A percentile compares a stretch with the other conserved stretches of the same genome.
Conservation (phyloP, 805 yeast species). For the Saccharomyces cerevisiae region DNA sequence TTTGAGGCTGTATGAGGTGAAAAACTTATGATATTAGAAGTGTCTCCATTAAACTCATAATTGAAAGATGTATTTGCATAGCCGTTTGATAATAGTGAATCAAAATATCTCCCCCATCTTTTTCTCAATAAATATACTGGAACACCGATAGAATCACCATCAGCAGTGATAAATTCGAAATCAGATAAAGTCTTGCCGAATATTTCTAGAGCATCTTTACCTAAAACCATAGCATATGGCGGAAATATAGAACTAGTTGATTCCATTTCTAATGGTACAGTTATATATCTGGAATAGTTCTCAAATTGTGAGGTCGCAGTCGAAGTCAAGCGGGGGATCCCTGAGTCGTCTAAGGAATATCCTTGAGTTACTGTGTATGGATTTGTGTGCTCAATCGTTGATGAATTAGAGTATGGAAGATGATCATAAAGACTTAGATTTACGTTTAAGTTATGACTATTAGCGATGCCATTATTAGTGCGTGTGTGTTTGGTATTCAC, state of each 20-base stretch:
- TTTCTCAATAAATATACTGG: conserved; percentile 54
- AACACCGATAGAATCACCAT: conserved; percentile 57
- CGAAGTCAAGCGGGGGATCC: conserved; percentile 8
- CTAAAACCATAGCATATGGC: conserved; percentile 67
- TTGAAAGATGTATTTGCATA: conserved; percentile 46
- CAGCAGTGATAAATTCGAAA: conserved; percentile 60
- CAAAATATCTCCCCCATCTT: conserved; percentile 72
- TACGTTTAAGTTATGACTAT: background rate
- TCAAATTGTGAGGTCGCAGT: conserved; percentile 37
- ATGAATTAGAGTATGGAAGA: background rate
- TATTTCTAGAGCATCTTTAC: conserved; percentile 63
- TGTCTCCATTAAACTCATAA: conserved; percentile 16
- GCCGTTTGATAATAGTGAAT: conserved; percentile 51
- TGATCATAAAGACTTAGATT: background rate
- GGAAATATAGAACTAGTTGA: conserved; percentile 49
- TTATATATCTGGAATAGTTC: conserved; percentile 66
- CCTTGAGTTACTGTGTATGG: background rate
- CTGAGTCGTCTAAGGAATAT: background rate
- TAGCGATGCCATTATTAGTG: background rate
- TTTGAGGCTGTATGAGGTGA: conserved; percentile 8
- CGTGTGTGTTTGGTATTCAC: background rate
- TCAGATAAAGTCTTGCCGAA: conserved; percentile 58
- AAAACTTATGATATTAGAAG: conserved; percentile 10
- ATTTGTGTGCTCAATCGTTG: background rate
- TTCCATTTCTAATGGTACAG: conserved; percentile 31